These are phyloP conservation scores for Theobroma grandiflorum DNA, from an alignment of 441 rosid genomes.

Conservation along the genomic window DNA sequence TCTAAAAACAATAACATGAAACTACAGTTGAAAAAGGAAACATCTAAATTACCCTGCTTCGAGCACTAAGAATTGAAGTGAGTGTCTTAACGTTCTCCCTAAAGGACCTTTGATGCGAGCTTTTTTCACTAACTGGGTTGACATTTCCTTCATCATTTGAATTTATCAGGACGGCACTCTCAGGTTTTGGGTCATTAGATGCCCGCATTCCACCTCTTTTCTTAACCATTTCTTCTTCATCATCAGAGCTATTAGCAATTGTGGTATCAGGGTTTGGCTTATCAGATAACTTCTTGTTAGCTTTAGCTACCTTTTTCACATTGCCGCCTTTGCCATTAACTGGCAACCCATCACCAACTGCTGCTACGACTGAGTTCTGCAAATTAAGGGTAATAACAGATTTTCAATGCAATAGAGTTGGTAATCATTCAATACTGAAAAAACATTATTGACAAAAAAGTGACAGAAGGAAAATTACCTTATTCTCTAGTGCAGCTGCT, in stretches of 20 bases:
- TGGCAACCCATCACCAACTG: conserved; percentile 18
- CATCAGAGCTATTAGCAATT: conserved; percentile 39
- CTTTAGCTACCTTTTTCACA: conserved; percentile 18
- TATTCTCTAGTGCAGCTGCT: conserved; percentile 22
- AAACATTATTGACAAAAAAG: not conserved
- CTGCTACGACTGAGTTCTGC: conserved; percentile 38
- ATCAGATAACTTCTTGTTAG: conserved; percentile 21
- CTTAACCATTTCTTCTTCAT: conserved; percentile 24
- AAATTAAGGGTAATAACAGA: not conserved
- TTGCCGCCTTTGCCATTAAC: conserved; percentile 20
- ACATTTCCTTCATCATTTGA: conserved; percentile 24
- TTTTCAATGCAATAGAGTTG: not conserved
- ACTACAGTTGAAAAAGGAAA: not conserved
- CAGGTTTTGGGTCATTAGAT: conserved; percentile 27
- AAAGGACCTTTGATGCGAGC: conserved; percentile 10
- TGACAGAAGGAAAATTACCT: conserved; percentile 20
- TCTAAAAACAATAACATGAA: not conserved
- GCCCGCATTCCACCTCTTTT: conserved; percentile 13
- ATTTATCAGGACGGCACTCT: conserved; percentile 15
- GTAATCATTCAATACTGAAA: too few relatives aligned
- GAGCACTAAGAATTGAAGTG: conserved; percentile 48
- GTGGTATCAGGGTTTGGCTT: conserved; percentile 34
- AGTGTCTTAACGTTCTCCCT: conserved; percentile 37
- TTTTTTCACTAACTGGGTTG: conserved; percentile 36
- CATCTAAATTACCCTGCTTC: conserved; percentile 48